Conservation (phyloP, 2,329 filamentous ascomycete species). For the Zymoseptoria pseudotritici region DNA sequence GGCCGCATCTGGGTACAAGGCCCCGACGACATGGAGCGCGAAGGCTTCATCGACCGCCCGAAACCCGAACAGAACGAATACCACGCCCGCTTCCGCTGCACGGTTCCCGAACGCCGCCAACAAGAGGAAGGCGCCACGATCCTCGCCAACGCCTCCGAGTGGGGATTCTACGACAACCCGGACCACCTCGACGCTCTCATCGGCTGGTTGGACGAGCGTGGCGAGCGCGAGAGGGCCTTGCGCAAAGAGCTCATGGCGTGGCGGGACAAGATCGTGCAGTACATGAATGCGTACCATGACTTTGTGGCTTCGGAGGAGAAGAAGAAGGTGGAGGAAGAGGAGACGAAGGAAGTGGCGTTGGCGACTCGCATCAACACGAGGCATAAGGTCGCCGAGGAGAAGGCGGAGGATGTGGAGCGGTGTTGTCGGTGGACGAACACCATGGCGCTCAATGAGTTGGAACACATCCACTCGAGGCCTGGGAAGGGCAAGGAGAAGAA, state of each 20-base stretch:
- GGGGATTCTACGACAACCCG: slow-evolving; percentile 84
- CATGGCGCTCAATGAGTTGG: slow-evolving; percentile 42
- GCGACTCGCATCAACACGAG: slow-evolving; percentile 54
- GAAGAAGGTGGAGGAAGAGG: slow-evolving; percentile 42
- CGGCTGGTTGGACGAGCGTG: slow-evolving; percentile 80
- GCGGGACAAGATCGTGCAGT: slow-evolving; percentile 64
- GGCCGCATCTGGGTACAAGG: slow-evolving; percentile 95
- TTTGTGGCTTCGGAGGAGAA: slow-evolving; percentile 42
- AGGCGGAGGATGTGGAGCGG: slow-evolving; percentile 47
- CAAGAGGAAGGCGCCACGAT: slow-evolving; percentile 77
- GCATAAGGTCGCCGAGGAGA: slow-evolving; percentile 51
- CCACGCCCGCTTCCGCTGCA: slow-evolving; percentile 68
- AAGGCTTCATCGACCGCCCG: slow-evolving; percentile 75
- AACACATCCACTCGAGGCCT: slow-evolving; percentile 25
- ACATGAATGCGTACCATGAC: slow-evolving; percentile 48
- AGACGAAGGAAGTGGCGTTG: slow-evolving; percentile 28
- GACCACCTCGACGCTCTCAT: slow-evolving; percentile 71
- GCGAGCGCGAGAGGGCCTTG: slow-evolving; percentile 77
- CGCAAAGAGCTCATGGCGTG: slow-evolving; percentile 77
- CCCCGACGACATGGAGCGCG: slow-evolving; percentile 77
- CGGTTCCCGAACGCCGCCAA: slow-evolving; percentile 75
- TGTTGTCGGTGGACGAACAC: slow-evolving; percentile 61
- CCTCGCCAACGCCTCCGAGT: slow-evolving; percentile 69
- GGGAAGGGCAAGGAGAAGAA: slow-evolving; percentile 28
- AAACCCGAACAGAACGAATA: slow-evolving; percentile 69